These are phyloP conservation scores for Punctularia strigosozonata DNA, from an alignment of 768 basidiomycete genomes.

Conservation along the genomic window DNA sequence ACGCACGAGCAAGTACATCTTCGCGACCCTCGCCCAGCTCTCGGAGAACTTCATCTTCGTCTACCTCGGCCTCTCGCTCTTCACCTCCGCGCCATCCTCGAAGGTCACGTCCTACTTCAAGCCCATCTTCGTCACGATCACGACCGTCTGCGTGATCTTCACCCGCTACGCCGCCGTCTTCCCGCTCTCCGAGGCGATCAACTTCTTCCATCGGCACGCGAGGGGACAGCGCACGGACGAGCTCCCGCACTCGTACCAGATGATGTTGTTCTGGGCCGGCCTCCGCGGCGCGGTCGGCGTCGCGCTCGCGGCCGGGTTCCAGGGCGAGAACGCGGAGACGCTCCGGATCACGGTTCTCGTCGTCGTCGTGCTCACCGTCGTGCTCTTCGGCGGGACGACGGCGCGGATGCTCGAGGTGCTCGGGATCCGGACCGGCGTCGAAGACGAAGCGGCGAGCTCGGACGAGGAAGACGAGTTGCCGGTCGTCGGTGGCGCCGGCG, in stretches of 20 bases:
- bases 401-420: conserved; percentile 92
- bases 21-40: conserved; percentile 85
- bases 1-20: conserved; percentile 90
- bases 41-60: conserved; percentile 99
- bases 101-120: conserved; percentile 81
- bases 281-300: conserved; percentile 95
- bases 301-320: conserved; percentile 92
- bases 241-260: conserved; percentile 94
- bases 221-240: conserved; percentile 84
- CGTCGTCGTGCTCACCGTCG: conserved; percentile 88
- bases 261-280: conserved; percentile 99
- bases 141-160: conserved; percentile 84
- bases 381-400: conserved; percentile 96
- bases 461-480: conserved; percentile 34
- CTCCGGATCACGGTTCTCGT: conserved; percentile 90
- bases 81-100: conserved; percentile 77
- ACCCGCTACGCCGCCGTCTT: conserved; percentile 95
- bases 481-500: background rate
- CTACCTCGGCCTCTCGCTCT: conserved; percentile 94
- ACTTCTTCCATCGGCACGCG: conserved; percentile 76
- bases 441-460: conserved; percentile 70
- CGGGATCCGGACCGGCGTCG: conserved; percentile 92
- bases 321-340: conserved; percentile 85
- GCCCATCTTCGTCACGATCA: conserved; percentile 88
- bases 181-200: conserved; percentile 90